Conservation (phyloP, 1,284 basidiomycete species). For the Schizophyllum amplum region DNA sequence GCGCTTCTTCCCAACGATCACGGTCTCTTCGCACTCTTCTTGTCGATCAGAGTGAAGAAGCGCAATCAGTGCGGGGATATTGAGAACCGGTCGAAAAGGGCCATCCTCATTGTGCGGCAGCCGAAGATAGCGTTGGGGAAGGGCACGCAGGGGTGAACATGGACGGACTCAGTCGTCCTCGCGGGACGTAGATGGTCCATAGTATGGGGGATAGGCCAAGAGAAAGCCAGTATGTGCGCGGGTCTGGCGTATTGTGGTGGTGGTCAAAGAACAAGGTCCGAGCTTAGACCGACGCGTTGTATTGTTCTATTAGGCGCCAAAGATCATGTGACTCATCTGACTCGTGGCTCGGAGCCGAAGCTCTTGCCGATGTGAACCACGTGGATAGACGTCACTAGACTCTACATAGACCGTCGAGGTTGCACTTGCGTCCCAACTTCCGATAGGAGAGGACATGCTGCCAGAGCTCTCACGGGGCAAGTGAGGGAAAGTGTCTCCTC, state of each 20-base stretch:
- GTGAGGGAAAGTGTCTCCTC: no score
- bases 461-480: no score
- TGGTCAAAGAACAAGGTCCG: not conserved
- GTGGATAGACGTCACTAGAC: not conserved
- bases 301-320: not conserved
- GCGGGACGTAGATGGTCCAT: not conserved
- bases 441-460: no score
- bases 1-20: not conserved
- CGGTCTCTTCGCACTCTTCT: not conserved
- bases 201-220: not conserved
- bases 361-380: not conserved
- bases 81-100: not conserved
- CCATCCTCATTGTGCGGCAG: not conserved
- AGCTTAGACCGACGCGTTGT: not conserved
- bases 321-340: not conserved
- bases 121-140: not conserved
- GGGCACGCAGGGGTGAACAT: not conserved
- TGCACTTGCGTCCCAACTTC: no score
- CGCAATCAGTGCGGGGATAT: not conserved
- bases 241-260: not conserved
- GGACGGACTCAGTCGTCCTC: not conserved
- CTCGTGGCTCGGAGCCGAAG: not conserved
- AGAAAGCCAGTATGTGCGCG: not conserved
- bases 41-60: not conserved
- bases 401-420: no score